A percentile compares a stretch with the other conserved stretches of the same genome.
These are phyloP conservation scores for Apophysomyces ossiformis DNA, from an alignment of 371 early-diverging fungal species.

Conservation along the genomic window DNA sequence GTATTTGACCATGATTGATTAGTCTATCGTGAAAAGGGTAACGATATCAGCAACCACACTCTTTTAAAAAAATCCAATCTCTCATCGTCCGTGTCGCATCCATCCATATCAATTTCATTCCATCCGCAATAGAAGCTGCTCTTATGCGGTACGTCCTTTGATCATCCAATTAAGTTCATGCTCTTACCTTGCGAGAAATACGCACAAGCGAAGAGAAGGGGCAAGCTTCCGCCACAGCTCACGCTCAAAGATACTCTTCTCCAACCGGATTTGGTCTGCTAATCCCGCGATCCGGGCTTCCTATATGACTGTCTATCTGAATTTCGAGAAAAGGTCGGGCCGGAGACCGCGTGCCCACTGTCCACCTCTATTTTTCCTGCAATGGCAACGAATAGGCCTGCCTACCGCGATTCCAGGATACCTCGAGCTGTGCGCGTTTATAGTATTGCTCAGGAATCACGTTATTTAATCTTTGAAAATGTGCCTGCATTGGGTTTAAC, in stretches of 20 bases:
- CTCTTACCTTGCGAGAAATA: slow-evolving; percentile 8
- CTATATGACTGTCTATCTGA: too few species aligned
- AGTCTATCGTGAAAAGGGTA: neutral
- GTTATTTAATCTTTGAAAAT: slow-evolving; percentile 53
- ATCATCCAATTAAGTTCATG: neutral
- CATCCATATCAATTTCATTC: neutral
- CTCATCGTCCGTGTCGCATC: neutral
- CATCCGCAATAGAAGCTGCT: too few species aligned
- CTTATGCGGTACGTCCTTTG: too few species aligned
- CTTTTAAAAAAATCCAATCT: too few species aligned
- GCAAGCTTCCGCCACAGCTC: neutral
- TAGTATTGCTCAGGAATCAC: slow-evolving; percentile 58
- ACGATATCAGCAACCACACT: too few species aligned
- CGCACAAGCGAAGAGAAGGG: slow-evolving; percentile 9
- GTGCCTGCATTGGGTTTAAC: slow-evolving; percentile 44
- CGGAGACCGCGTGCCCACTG: neutral
- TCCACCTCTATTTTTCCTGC: neutral
- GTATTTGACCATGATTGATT: slow-evolving; percentile 44
- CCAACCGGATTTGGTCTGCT: neutral
- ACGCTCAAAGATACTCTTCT: neutral
- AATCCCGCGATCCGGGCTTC: neutral
- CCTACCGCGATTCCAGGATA: slow-evolving; percentile 38
- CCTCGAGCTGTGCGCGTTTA: slow-evolving; percentile 54
- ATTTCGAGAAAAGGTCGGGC: too few species aligned
- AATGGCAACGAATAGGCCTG: slow-evolving; percentile 32